Evolutionary conservation across 192 early-diverging fungal genomes (phyloP).

Genomic region (Fimicolochytrium jonesii): DNA sequence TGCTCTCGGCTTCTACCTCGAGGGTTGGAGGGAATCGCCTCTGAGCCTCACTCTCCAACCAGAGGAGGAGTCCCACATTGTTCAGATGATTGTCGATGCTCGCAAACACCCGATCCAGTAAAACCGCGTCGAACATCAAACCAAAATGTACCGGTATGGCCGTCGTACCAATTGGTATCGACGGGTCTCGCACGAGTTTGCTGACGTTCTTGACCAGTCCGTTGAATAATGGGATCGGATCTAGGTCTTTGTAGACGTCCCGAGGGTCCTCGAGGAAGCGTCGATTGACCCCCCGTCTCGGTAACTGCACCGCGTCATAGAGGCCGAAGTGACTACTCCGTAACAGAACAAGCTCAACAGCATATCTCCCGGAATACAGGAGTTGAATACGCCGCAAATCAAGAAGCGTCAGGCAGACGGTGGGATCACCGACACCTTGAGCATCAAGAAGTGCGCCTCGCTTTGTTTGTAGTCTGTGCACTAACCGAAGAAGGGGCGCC

Average conservation of each 20-base stretch:
- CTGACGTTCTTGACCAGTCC: conserved; percentile 3
- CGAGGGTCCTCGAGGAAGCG: too few species aligned
- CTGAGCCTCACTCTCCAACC: conserved; percentile 2
- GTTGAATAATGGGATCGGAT: background rate
- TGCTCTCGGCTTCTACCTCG: too few species aligned
- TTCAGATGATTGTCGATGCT: conserved; percentile 17
- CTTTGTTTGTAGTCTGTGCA: background rate
- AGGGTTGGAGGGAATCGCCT: conserved; percentile 6
- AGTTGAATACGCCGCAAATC: conserved; percentile 9
- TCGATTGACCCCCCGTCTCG: too few species aligned
- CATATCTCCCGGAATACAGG: conserved; percentile 2
- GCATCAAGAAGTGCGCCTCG: too few species aligned
- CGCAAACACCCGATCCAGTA: conserved; percentile 5
- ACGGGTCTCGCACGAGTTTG: background rate
- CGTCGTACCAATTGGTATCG: conserved; percentile 1
- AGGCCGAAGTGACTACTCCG: background rate
- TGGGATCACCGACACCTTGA: too few species aligned
- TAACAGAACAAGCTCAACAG: conserved; percentile 8
- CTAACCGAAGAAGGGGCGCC: background rate
- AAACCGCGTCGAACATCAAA: conserved; percentile 3
- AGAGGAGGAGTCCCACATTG: conserved; percentile 11
- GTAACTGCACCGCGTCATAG: conserved; percentile 2
- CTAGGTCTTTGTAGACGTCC: too few species aligned
- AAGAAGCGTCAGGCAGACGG: too few species aligned
- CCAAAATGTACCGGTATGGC: conserved; percentile 13